Conservation (phyloP, 2,329 filamentous ascomycete species). For the Verticillium longisporum region DNA sequence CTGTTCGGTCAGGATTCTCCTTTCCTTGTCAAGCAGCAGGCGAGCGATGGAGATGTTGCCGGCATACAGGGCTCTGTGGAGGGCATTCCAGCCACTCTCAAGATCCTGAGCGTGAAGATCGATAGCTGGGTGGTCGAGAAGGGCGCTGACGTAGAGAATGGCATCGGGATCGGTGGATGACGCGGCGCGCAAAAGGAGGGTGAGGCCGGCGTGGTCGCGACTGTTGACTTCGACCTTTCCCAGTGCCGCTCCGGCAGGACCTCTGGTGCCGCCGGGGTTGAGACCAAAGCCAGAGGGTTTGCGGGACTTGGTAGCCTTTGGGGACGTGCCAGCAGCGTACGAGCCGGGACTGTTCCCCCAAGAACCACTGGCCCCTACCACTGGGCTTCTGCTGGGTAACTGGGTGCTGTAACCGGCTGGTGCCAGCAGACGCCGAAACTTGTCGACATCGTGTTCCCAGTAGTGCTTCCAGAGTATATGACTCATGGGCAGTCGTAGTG, state of each 20-base stretch:
- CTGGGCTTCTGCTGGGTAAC: constrained; percentile 43
- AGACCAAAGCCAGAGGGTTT: constrained; percentile 45
- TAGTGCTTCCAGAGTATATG: constrained; percentile 94
- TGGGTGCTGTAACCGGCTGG: constrained; percentile 56
- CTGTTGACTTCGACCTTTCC: constrained; percentile 70
- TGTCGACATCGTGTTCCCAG: constrained; percentile 95
- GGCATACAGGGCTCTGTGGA: constrained; percentile 84
- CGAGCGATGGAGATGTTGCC: constrained; percentile 85
- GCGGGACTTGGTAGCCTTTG: constrained; percentile 43
- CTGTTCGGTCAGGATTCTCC: constrained; percentile 54
- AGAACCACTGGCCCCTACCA: constrained; percentile 22
- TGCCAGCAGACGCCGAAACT: constrained; percentile 82
- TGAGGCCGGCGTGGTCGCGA: constrained; percentile 75
- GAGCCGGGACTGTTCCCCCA: neutral
- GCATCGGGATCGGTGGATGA: constrained; percentile 67
- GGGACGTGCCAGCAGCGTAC: constrained; percentile 34
- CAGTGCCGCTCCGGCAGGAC: constrained; percentile 29
- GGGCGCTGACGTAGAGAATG: constrained; percentile 65
- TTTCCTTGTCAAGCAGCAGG: constrained; percentile 72
- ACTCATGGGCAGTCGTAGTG: constrained; percentile 66
- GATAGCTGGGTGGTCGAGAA: constrained; percentile 74
- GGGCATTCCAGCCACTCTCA: constrained; percentile 92
- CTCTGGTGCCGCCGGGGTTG: constrained; percentile 34
- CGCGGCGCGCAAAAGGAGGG: constrained; percentile 76
- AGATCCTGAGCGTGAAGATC: constrained; percentile 83